A percentile compares a stretch with the other conserved stretches of the same genome.
Evolutionary conservation across 306 rosid genomes (phyloP).

Genomic region (Canavalia ensiformis): DNA sequence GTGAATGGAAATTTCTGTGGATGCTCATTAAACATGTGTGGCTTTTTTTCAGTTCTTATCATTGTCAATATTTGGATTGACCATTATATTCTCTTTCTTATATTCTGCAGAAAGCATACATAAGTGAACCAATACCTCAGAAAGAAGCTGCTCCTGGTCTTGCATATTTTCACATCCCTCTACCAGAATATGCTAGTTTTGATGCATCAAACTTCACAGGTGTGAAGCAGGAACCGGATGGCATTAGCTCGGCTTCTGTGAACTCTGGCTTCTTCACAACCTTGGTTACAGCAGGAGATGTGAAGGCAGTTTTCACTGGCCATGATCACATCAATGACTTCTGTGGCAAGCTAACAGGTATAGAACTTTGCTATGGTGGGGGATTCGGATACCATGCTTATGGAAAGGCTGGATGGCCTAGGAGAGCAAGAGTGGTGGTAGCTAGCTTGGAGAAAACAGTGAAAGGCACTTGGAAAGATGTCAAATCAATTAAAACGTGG

Average conservation of each 20-base stretch:
- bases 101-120: slow-evolving; percentile 69
- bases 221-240: slow-evolving; percentile 62
- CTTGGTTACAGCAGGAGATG: slow-evolving; percentile 87
- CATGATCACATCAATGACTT: slow-evolving; percentile 96
- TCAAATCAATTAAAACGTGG: slow-evolving; percentile 87
- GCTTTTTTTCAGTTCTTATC: slow-evolving; percentile 37
- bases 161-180: slow-evolving; percentile 89
- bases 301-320: slow-evolving; percentile 87
- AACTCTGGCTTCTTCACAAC: slow-evolving; percentile 94
- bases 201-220: slow-evolving; percentile 81
- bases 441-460: slow-evolving; percentile 73
- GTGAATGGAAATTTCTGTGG: slow-evolving; percentile 9
- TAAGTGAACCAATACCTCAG: slow-evolving; percentile 65
- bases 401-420: slow-evolving; percentile 93
- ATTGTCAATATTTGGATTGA: slow-evolving; percentile 20
- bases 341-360: slow-evolving; percentile 75
- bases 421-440: slow-evolving; percentile 88
- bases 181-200: slow-evolving; percentile 80
- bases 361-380: slow-evolving; percentile 85
- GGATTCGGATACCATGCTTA: slow-evolving; percentile 98
- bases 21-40: slow-evolving; percentile 7
- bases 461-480: slow-evolving; percentile 75
- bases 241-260: slow-evolving; percentile 85
- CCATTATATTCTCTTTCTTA: not conserved
- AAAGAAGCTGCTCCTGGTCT: slow-evolving; percentile 86